phyloP scores from a whole-genome alignment of 495 filamentous ascomycete genomes.

The Lichenothelia convexa region DNA sequence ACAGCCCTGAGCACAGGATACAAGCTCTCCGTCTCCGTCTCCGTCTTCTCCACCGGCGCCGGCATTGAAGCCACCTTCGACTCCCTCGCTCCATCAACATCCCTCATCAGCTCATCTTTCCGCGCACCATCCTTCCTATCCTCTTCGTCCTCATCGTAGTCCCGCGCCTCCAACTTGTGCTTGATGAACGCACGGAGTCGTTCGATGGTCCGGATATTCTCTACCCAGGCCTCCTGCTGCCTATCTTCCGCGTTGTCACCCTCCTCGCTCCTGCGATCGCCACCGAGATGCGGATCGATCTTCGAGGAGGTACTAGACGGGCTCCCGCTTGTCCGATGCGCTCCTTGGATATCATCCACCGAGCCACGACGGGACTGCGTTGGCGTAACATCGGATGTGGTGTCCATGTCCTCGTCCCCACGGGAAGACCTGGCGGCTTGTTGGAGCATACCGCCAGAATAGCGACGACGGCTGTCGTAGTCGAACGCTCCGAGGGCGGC shows the following conservation, averaged over 20 bases:
- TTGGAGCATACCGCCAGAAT: conserved; percentile 75
- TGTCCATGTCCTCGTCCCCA: neutral
- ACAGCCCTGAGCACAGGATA: too few species aligned
- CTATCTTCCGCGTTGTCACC: conserved; percentile 11
- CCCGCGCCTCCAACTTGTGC: conserved; percentile 40
- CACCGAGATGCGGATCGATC: neutral
- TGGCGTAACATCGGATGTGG: neutral
- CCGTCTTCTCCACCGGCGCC: too few species aligned
- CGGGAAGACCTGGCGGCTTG: conserved; percentile 22
- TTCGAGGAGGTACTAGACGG: neutral
- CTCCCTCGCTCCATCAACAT: too few species aligned
- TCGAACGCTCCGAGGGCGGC: conserved; percentile 74
- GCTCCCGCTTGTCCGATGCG: neutral
- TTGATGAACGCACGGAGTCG: conserved; percentile 49
- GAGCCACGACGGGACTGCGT: too few species aligned
- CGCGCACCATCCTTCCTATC: neutral
- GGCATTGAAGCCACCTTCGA: too few species aligned
- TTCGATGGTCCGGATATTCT: conserved; percentile 68
- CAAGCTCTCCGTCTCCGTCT: too few species aligned
- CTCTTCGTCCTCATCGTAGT: conserved; percentile 29
- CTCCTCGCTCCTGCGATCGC: neutral
- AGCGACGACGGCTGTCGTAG: conserved; percentile 61
- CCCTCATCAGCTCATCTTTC: neutral
- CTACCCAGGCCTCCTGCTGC: conserved; percentile 62
- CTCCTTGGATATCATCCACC: too few species aligned